Evolutionary conservation across 1,139 yeast species (phyloP).

Genomic region (Petasospora rhodanensis): DNA sequence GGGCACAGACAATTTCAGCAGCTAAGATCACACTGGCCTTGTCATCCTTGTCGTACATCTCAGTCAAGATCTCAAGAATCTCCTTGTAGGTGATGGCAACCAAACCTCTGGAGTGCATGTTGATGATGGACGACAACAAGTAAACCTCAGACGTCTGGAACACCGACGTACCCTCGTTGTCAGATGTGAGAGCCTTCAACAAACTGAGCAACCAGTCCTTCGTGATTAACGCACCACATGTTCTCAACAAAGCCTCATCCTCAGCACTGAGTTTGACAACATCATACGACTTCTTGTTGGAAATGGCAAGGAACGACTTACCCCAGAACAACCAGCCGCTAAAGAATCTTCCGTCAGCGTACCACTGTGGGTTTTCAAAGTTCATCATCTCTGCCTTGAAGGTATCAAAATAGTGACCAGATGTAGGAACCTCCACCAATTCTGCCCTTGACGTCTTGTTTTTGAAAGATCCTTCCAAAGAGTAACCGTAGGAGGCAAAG

Average conservation of each 20-base stretch:
- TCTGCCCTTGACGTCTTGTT: conserved; percentile 39
- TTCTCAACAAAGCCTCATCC: conserved; percentile 40
- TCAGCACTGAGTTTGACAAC: conserved; percentile 25
- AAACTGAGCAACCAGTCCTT: conserved; percentile 57
- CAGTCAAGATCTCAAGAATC: conserved; percentile 46
- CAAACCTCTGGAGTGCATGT: conserved; percentile 41
- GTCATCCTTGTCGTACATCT: conserved; percentile 54
- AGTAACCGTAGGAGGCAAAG: conserved; percentile 52
- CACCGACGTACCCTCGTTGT: conserved; percentile 56
- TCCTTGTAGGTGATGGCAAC: conserved; percentile 36
- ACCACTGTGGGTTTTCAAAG: conserved; percentile 44
- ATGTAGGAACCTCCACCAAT: conserved; percentile 37
- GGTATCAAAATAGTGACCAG: conserved; percentile 32
- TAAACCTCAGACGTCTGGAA: conserved; percentile 62
- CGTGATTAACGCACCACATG: conserved; percentile 44
- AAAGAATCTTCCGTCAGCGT: conserved; percentile 51
- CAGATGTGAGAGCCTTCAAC: conserved; percentile 54
- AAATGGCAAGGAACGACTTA: conserved; percentile 44
- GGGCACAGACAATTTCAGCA: conserved; percentile 58
- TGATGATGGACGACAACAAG: conserved; percentile 42
- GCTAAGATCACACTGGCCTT: conserved; percentile 59
- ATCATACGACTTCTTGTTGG: conserved; percentile 23
- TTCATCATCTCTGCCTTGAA: conserved; percentile 57
- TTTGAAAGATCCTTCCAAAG: conserved; percentile 42
- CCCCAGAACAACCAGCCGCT: conserved; percentile 86